A percentile compares a stretch with the other conserved stretches of the same genome.
Evolutionary conservation across 2,329 filamentous ascomycete species (phyloP).

Genomic region (Fusarium incarnatum): DNA sequence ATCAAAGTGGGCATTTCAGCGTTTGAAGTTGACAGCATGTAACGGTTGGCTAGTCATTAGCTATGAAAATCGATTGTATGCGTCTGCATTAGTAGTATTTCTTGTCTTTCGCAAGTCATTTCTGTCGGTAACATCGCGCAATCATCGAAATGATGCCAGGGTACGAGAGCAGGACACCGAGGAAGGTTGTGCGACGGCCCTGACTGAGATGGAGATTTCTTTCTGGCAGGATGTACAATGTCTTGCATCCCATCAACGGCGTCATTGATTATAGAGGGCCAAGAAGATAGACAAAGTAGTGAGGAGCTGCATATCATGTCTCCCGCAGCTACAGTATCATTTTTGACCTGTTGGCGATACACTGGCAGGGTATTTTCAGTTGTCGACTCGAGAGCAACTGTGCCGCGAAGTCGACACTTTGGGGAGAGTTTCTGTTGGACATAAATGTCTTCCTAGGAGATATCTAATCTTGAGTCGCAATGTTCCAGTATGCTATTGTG

Average conservation of each 20-base stretch:
- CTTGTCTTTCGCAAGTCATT: background rate
- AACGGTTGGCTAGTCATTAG: slow-evolving; percentile 19
- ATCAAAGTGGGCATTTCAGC: slow-evolving; percentile 22
- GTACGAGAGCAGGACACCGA: background rate
- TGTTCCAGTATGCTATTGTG: slow-evolving; percentile 3
- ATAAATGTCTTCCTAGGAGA: background rate
- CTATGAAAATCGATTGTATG: background rate
- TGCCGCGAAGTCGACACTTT: slow-evolving; percentile 2
- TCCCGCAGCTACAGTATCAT: slow-evolving; percentile 11
- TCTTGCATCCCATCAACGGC: slow-evolving; percentile 2
- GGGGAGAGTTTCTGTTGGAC: background rate
- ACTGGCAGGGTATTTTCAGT: slow-evolving; percentile 9
- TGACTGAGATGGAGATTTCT: slow-evolving; percentile 9
- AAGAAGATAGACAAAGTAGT: slow-evolving; percentile 10
- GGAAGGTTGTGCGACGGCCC: slow-evolving; percentile 17
- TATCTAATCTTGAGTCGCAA: background rate
- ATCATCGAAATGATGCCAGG: slow-evolving; percentile 10
- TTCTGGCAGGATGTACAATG: slow-evolving; percentile 17
- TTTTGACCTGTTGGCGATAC: slow-evolving; percentile 15
- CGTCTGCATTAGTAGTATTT: background rate
- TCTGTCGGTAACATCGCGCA: slow-evolving; percentile 3
- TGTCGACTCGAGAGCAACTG: slow-evolving; percentile 1
- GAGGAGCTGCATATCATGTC: slow-evolving; percentile 20
- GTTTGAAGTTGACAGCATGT: slow-evolving; percentile 20
- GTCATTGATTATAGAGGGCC: slow-evolving; percentile 11